These are phyloP conservation scores for Backusella tuberculispora DNA, from an alignment of 192 early-diverging fungal species.

Conservation along the genomic window DNA sequence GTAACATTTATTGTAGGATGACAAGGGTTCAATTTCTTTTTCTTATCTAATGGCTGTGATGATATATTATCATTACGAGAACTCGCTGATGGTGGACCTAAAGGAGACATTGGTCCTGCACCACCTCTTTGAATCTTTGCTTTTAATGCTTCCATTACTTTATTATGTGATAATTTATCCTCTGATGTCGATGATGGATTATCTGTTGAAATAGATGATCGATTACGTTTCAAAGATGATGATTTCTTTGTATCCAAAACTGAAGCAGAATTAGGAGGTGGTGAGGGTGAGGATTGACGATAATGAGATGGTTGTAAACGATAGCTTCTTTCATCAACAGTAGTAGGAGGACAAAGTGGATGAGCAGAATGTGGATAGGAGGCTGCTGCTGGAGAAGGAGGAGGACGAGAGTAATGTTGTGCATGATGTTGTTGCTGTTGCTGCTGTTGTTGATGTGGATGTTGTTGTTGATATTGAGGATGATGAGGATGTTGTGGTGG, in stretches of 20 bases:
- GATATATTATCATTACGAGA: no score
- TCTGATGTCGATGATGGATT: background rate
- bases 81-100: background rate
- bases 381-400: conserved; percentile 1
- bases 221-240: background rate
- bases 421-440: background rate
- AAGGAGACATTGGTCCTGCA: background rate
- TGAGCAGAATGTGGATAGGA: conserved; percentile 29
- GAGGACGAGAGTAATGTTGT: background rate
- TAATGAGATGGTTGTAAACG: background rate
- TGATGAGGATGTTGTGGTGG: background rate
- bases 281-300: background rate
- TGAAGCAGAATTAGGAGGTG: background rate
- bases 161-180: conserved; percentile 29
- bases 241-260: background rate
- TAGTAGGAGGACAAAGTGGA: conserved; percentile 17
- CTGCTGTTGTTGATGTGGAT: background rate
- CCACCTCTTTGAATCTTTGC: conserved; percentile 36
- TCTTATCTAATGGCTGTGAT: background rate
- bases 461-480: background rate
- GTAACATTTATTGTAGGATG: background rate
- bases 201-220: conserved; percentile 13
- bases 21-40: background rate
- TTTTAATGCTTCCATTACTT: conserved; percentile 38
- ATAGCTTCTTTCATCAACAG: background rate